phyloP scores from a whole-genome alignment of 2,329 filamentous ascomycete genomes.

The Pseudocercospora musae region DNA sequence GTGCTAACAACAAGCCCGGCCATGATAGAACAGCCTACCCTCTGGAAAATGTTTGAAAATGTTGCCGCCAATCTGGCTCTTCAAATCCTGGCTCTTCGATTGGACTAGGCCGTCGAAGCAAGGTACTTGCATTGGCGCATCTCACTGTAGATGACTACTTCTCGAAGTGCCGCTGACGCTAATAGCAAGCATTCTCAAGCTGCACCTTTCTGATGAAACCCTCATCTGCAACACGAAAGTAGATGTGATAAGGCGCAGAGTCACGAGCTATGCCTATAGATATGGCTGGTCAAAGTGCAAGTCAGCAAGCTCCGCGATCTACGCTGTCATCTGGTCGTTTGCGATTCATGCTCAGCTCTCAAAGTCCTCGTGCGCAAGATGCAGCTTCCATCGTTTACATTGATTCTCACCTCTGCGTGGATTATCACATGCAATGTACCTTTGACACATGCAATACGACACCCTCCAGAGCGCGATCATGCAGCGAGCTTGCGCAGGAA shows the following conservation, averaged over 20 bases:
- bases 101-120: background rate
- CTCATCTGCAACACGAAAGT: background rate
- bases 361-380: too few relatives aligned
- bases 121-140: background rate
- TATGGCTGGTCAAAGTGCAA: too few relatives aligned
- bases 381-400: background rate
- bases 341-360: background rate
- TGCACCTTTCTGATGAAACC: background rate
- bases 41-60: too few relatives aligned
- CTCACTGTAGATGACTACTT: background rate
- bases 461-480: background rate
- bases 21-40: too few relatives aligned
- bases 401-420: background rate
- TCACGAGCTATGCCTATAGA: background rate
- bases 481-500: background rate
- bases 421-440: background rate
- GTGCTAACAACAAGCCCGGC: too few relatives aligned
- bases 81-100: background rate
- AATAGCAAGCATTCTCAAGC: background rate
- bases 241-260: background rate
- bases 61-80: too few relatives aligned
- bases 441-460: background rate
- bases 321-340: background rate
- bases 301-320: background rate
- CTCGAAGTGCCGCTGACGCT: background rate